These are phyloP conservation scores for Penicillium desertorum DNA, from an alignment of 495 filamentous ascomycete species.

Conservation along the genomic window DNA sequence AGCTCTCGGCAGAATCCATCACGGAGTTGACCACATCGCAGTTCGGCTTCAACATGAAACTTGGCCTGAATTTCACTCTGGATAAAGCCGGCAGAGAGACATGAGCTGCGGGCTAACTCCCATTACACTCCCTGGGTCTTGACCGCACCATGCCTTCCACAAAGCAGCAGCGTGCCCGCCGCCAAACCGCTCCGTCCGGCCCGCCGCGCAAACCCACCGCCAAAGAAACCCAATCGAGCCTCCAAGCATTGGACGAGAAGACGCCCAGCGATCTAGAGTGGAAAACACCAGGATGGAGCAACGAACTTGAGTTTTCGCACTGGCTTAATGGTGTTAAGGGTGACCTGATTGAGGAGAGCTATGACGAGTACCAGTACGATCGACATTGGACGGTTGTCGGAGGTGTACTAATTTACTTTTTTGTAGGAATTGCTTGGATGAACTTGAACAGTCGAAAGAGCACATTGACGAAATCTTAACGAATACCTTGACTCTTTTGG, in stretches of 20 bases:
- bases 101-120: conserved; percentile 11
- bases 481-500: conserved; percentile 70
- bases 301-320: conserved; percentile 60
- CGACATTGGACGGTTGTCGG: conserved; percentile 21
- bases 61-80: conserved; percentile 4
- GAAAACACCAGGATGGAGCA: conserved; percentile 26
- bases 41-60: conserved; percentile 9
- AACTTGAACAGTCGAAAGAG: conserved; percentile 72
- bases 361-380: conserved; percentile 77
- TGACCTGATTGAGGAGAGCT: conserved; percentile 73
- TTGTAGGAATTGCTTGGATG: conserved; percentile 70
- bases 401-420: not conserved
- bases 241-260: conserved; percentile 28
- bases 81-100: conserved; percentile 4
- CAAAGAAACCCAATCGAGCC: conserved; percentile 26
- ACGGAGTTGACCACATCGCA: conserved; percentile 24
- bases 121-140: conserved; percentile 2
- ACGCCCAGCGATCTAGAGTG: conserved; percentile 7
- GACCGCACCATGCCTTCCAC: conserved; percentile 28
- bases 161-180: conserved; percentile 39
- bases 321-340: conserved; percentile 64
- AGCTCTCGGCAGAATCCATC: conserved; percentile 37
- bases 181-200: conserved; percentile 46
- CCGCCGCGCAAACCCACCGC: conserved; percentile 33
- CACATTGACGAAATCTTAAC: conserved; percentile 79